Evolutionary conservation across 1,139 yeast genomes (phyloP).

Genomic region (Saccharomycopsis hybrid): DNA sequence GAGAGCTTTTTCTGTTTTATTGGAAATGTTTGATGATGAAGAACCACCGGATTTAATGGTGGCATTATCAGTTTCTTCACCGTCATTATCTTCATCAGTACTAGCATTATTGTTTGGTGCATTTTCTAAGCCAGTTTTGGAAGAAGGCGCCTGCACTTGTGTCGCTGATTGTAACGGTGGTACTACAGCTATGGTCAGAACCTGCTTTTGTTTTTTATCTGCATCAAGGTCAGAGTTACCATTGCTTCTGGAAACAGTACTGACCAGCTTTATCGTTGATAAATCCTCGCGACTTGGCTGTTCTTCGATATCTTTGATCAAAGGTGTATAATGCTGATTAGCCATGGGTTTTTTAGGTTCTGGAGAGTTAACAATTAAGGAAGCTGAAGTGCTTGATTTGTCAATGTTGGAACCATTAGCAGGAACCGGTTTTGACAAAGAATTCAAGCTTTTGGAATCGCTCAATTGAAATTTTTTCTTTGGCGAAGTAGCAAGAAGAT

Average conservation of each 20-base stretch:
- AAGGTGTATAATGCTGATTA: conserved; percentile 13
- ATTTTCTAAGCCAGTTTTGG: background rate
- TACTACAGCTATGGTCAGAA: too few relatives aligned
- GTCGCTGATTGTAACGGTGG: too few relatives aligned
- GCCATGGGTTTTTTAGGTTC: background rate
- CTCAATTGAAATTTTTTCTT: background rate
- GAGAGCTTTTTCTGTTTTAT: conserved; percentile 20
- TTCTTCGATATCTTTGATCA: conserved; percentile 9
- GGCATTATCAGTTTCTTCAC: conserved; percentile 8
- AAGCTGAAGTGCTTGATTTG: too few relatives aligned
- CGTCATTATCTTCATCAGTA: background rate
- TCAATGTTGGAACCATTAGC: background rate
- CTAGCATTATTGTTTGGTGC: background rate
- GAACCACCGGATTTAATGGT: conserved; percentile 12
- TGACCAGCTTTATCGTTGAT: background rate
- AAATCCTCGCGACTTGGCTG: too few relatives aligned
- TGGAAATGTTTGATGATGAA: conserved; percentile 12
- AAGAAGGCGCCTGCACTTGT: too few relatives aligned
- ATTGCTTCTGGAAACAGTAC: too few relatives aligned
- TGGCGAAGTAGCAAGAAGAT: conserved; percentile 19
- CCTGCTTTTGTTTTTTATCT: too few relatives aligned
- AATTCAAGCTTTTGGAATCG: too few relatives aligned
- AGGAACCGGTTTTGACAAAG: background rate
- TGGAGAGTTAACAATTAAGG: background rate
- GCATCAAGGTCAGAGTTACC: too few relatives aligned